Evolutionary conservation across 2,329 filamentous ascomycete species (phyloP), one percentile per base, ranked within the genome.

Genomic region (Fusarium tricinctum): DNA sequence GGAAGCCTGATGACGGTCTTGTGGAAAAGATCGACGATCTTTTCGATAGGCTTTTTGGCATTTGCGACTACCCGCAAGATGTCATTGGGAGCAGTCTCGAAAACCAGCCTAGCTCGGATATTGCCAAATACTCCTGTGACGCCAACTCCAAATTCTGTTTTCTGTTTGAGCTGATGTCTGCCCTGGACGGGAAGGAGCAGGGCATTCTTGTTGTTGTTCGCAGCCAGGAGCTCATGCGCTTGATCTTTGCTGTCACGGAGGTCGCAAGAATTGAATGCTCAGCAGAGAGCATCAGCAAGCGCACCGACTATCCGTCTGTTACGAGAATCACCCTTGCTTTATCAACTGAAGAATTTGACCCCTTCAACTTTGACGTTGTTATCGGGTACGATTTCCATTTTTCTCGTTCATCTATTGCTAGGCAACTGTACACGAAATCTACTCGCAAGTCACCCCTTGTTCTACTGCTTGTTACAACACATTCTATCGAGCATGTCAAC

Each of bases 121-220:
- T 82, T 53, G 83, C 83, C 68, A 88, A 84, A 71, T 86, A 88
- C 66, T 82, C 84, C 3, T 81, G 84, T 56, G 84, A 84, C 52
- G 84, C 86, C 12, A 90, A 88, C 74, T 79, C 85, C 55, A 91
- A 91, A 68, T 88, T 86, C 68, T 83, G 82, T 32, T 90, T 91
- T 68, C 70, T 89, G 8, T 84, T 81, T 44, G 86, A 89, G 64
- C 78, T 91, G 6, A 47, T 70, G 58, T 33, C 59, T 14, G 45
- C 5, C 73, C 89, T 30, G 78, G 83, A 20, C 72, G 76, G 78
- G 17, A 74, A 78, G 14, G 78, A 83, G 13, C 82, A 80, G 38
- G 84, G 82, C 35, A 75, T 90, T 9, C 76, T 89, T 15, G 82
- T 91, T 23, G 72, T 90, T 13, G 85, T 82, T 10, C 84, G 84